Conservation (phyloP, 495 filamentous ascomycete species). For the Aspergillus olivimuriae region DNA sequence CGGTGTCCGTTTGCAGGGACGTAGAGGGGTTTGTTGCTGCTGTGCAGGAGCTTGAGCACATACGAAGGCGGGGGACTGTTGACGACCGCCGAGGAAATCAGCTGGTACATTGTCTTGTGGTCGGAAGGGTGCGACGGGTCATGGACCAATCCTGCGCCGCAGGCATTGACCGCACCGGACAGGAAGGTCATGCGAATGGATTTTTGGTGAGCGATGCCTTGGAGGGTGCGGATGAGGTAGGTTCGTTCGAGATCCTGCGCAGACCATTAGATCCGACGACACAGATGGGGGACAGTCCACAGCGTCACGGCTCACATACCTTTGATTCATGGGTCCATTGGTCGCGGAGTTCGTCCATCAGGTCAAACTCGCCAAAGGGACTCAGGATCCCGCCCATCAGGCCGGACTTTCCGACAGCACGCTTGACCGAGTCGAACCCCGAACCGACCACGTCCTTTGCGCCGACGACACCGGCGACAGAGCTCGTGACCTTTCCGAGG, state of each 20-base stretch:
- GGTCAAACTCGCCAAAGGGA: slow-evolving; percentile 94
- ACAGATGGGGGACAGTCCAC: not conserved
- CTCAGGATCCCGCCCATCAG: slow-evolving; percentile 92
- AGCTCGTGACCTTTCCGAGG: slow-evolving; percentile 87
- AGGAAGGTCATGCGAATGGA: slow-evolving; percentile 94
- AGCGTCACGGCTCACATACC: slow-evolving; percentile 28
- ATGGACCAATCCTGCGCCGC: slow-evolving; percentile 89
- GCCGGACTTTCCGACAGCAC: slow-evolving; percentile 88
- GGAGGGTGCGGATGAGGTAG: slow-evolving; percentile 90
- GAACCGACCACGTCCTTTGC: slow-evolving; percentile 86
- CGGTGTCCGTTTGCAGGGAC: slow-evolving; percentile 87
- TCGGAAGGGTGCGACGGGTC: slow-evolving; percentile 84
- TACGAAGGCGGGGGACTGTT: slow-evolving; percentile 79
- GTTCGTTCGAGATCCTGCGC: slow-evolving; percentile 82
- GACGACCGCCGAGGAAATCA: slow-evolving; percentile 87
- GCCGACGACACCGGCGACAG: slow-evolving; percentile 88
- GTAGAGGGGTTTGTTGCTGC: slow-evolving; percentile 77
- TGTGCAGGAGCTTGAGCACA: slow-evolving; percentile 86
- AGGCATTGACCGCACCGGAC: slow-evolving; percentile 84
- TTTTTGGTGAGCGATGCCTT: slow-evolving; percentile 90
- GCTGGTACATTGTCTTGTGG: slow-evolving; percentile 99
- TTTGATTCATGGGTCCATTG: slow-evolving; percentile 98
- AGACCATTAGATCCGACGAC: not conserved
- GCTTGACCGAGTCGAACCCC: slow-evolving; percentile 91
- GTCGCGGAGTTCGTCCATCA: slow-evolving; percentile 89